Evolutionary conservation across 495 filamentous ascomycete species (phyloP).

Genomic region (Sporormia fimetaria): DNA sequence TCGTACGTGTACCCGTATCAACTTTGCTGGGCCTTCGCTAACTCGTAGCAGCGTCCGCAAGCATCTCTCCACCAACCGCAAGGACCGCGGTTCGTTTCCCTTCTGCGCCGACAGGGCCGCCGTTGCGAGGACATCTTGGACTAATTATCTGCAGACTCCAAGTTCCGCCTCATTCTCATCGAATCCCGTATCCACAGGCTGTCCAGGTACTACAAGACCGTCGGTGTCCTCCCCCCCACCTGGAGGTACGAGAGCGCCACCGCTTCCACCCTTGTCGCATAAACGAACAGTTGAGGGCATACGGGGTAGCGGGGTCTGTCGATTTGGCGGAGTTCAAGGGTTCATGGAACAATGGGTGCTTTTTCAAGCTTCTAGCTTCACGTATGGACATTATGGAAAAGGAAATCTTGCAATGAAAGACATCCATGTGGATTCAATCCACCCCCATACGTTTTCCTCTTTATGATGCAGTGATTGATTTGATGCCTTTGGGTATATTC

Average conservation of each 20-base stretch:
- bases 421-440: conserved; percentile 1
- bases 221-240: conserved; percentile 93
- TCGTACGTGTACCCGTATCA: neutral
- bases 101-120: too few relatives aligned
- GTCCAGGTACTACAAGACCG: conserved; percentile 95
- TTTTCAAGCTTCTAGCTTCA: conserved; percentile 9
- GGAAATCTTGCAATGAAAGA: conserved; percentile 22
- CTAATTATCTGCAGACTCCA: neutral
- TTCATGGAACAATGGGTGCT: conserved; percentile 20
- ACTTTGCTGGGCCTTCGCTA: conserved; percentile 28
- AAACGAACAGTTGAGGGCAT: conserved; percentile 27
- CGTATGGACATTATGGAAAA: conserved; percentile 13
- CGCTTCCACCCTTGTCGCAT: conserved; percentile 47
- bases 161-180: conserved; percentile 93
- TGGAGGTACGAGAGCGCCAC: conserved; percentile 74
- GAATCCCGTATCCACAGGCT: conserved; percentile 99
- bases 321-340: conserved; percentile 9
- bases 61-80: conserved; percentile 99
- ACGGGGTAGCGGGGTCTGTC: too few relatives aligned
- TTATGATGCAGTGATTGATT: too few relatives aligned
- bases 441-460: neutral
- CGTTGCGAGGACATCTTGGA: neutral
- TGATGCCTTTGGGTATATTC: too few relatives aligned
- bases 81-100: conserved; percentile 99
- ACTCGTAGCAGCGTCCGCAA: conserved; percentile 98